These are phyloP conservation scores for Pythium diclinum DNA, from an alignment of 352 stramenopile species.

Conservation along the genomic window DNA sequence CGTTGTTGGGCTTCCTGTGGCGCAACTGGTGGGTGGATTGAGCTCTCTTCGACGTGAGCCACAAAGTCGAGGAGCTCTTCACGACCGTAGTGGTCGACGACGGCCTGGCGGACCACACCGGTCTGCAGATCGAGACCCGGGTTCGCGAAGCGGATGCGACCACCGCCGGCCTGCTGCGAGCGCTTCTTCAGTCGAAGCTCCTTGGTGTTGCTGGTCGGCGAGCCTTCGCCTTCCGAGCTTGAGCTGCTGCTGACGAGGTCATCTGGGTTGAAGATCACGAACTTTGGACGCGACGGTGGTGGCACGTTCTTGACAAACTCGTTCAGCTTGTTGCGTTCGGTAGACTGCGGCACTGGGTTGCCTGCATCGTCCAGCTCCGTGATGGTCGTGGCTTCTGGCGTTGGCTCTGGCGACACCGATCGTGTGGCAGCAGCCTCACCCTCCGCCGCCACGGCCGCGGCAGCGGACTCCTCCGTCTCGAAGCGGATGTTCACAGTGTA, in stretches of 20 bases:
- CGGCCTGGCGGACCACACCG: constrained; percentile 24
- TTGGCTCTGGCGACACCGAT: constrained; percentile 22
- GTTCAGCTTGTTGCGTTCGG: constrained; percentile 34
- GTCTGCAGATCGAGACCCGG: constrained; percentile 24
- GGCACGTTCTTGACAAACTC: constrained; percentile 62
- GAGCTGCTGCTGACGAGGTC: constrained; percentile 33
- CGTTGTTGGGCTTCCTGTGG: background rate
- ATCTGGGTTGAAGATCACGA: constrained; percentile 52
- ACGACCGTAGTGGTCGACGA: constrained; percentile 29
- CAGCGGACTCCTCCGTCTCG: constrained; percentile 8
- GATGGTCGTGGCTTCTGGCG: constrained; percentile 21
- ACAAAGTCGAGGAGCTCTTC: constrained; percentile 30
- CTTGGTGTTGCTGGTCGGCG: constrained; percentile 12
- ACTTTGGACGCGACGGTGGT: constrained; percentile 40
- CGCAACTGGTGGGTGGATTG: background rate
- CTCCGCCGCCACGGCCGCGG: constrained; percentile 2
- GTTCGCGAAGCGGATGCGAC: constrained; percentile 15
- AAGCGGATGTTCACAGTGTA: constrained; percentile 22
- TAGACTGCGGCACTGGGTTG: constrained; percentile 3
- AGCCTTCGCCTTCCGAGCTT: constrained; percentile 14
- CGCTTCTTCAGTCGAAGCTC: constrained; percentile 26
- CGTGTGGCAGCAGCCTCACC: background rate
- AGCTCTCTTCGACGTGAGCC: constrained; percentile 15
- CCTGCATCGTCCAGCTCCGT: background rate
- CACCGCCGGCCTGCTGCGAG: constrained; percentile 4